These are phyloP conservation scores for Aspergillus carbonarius DNA, from an alignment of 2,329 filamentous ascomycete genomes.

Conservation along the genomic window DNA sequence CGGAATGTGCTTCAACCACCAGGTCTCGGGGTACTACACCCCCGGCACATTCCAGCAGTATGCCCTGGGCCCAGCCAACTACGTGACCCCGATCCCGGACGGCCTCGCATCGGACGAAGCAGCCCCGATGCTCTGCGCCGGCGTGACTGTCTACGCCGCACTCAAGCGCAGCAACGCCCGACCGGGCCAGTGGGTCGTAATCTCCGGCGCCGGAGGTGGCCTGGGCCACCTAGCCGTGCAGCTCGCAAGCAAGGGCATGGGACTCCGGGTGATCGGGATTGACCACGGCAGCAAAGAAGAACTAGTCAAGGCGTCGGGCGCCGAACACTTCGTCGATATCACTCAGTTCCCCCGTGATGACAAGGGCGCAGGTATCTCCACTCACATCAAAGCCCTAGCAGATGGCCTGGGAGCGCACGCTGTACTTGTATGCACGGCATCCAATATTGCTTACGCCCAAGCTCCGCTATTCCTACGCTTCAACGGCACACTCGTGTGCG, in stretches of 20 bases:
- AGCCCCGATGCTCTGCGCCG: constrained; percentile 67
- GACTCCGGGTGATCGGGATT: constrained; percentile 64
- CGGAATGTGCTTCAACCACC: constrained; percentile 55
- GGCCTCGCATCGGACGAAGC: constrained; percentile 58
- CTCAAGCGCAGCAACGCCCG: constrained; percentile 61
- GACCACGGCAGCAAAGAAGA: constrained; percentile 63
- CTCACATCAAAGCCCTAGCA: constrained; percentile 58
- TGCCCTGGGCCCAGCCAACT: constrained; percentile 61
- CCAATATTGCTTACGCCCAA: constrained; percentile 53
- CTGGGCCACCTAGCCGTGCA: constrained; percentile 66
- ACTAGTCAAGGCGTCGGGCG: constrained; percentile 59
- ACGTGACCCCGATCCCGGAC: constrained; percentile 69
- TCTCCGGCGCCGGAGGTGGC: constrained; percentile 62
- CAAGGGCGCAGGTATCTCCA: constrained; percentile 50
- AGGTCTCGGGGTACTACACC: constrained; percentile 65
- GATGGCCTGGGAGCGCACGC: constrained; percentile 61
- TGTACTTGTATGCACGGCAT: constrained; percentile 57
- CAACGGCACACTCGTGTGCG: constrained; percentile 53
- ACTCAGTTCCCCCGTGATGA: constrained; percentile 50
- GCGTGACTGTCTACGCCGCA: constrained; percentile 66
- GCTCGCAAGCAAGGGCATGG: constrained; percentile 60
- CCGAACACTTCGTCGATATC: constrained; percentile 66
- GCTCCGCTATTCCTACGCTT: constrained; percentile 49
- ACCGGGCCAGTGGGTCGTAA: constrained; percentile 60
- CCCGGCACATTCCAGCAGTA: constrained; percentile 75